These are phyloP conservation scores for Asterella californica DNA, from an alignment of 225 moss, liverwort and hornwort genomes.

Conservation along the genomic window DNA sequence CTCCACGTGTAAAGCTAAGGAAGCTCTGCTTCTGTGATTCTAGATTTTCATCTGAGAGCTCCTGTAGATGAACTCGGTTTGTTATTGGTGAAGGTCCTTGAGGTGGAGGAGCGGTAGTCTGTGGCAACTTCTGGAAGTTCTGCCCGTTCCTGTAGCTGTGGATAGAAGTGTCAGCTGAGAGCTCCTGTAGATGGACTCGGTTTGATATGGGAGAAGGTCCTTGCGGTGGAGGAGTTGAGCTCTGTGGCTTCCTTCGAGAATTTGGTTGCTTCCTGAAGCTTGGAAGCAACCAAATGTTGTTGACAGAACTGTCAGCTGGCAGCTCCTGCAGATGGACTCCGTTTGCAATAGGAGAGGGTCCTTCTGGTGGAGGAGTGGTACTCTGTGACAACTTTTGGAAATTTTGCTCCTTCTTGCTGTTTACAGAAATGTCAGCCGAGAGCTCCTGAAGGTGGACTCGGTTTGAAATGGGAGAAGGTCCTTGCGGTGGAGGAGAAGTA, in stretches of 20 bases:
- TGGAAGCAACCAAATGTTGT: no score
- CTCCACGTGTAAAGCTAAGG: not conserved
- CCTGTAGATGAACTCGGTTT: not conserved
- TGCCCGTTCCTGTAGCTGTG: not conserved
- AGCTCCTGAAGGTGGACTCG: not conserved
- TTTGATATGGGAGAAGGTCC: not conserved
- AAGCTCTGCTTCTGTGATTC: not conserved
- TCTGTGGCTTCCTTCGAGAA: not conserved
- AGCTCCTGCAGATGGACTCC: not conserved
- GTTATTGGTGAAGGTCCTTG: not conserved
- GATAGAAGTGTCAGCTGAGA: not conserved
- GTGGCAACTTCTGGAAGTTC: not conserved
- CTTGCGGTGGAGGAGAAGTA: not conserved
- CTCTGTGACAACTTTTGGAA: not conserved
- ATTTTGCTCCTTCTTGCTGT: not conserved
- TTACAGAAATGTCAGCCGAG: no score
- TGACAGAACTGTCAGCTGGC: no score
- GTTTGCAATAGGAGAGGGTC: not conserved
- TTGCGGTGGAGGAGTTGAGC: not conserved
- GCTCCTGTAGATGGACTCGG: not conserved
- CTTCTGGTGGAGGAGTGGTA: not conserved
- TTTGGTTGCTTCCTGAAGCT: not conserved
- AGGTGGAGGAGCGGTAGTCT: not conserved
- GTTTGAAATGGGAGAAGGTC: not conserved
- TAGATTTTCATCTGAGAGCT: not conserved